phyloP scores from a whole-genome alignment of 106 monocot genomes.

The Dendrobium nobile region DNA sequence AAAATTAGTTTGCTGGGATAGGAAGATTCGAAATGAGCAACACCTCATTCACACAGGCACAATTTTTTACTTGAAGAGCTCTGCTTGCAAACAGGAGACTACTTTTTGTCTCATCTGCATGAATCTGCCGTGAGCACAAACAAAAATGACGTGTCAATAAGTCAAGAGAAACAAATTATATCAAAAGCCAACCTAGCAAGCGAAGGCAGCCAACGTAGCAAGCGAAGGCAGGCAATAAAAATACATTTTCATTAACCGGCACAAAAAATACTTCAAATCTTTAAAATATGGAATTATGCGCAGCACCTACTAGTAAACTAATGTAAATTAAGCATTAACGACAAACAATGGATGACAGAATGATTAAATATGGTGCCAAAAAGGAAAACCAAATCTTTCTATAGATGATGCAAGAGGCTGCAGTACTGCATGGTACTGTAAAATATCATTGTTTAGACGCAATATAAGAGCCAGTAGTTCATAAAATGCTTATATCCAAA shows the following conservation, averaged over 20 bases:
- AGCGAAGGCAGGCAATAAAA: background rate
- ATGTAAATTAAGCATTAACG: background rate
- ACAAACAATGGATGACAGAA: background rate
- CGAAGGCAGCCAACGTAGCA: background rate
- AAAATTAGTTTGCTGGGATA: background rate
- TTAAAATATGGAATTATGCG: background rate
- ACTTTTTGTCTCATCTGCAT: slow-evolving; percentile 93
- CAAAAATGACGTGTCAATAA: background rate
- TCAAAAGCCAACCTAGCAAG: too few species aligned
- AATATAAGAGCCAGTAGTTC: too few species aligned
- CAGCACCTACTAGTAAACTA: background rate
- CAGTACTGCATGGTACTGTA: too few species aligned
- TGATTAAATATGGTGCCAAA: too few species aligned
- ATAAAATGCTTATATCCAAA: too few species aligned
- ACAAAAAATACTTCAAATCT: background rate
- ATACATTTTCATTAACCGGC: background rate
- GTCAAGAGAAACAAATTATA: too few species aligned
- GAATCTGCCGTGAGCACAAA: slow-evolving; percentile 41
- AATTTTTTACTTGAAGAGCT: slow-evolving; percentile 81
- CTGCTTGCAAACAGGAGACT: slow-evolving; percentile 92
- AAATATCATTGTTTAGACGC: too few species aligned
- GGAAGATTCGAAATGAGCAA: background rate
- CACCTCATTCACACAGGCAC: slow-evolving; percentile 94
- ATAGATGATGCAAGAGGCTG: too few species aligned
- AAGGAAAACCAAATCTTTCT: too few species aligned